Conservation (phyloP, 2,329 filamentous ascomycete species). For the Paracamarosporium sp. region DNA sequence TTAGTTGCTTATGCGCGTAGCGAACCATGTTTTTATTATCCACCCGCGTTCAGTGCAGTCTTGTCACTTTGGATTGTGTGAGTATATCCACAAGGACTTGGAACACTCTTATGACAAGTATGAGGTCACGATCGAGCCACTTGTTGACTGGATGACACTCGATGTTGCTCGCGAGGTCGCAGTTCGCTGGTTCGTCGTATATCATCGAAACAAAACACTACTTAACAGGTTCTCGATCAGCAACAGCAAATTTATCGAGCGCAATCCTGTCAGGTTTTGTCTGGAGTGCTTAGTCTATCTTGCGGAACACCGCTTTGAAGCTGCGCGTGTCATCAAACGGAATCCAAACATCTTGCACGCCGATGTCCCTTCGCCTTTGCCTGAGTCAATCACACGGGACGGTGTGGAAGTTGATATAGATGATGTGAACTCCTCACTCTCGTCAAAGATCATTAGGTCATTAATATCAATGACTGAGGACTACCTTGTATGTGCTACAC, state of each 20-base stretch:
- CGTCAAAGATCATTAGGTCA: not conserved
- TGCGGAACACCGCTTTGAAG: conserved; percentile 8
- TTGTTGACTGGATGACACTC: conserved; percentile 11
- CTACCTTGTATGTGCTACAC: not conserved
- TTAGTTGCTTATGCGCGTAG: not conserved
- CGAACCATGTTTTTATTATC: not conserved
- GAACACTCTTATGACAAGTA: not conserved
- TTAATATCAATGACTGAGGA: not conserved
- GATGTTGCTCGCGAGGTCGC: not conserved
- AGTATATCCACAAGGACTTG: not conserved
- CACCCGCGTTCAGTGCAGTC: not conserved
- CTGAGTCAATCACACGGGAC: not conserved
- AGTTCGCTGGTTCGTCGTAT: conserved; percentile 5
- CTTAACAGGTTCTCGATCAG: not conserved
- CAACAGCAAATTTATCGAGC: not conserved
- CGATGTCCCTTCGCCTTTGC: not conserved
- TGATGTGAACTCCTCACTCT: not conserved
- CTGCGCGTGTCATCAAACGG: conserved; percentile 9
- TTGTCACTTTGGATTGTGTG: conserved; percentile 4
- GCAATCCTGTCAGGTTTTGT: conserved; percentile 7
- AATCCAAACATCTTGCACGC: not conserved
- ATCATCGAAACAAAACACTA: conserved; percentile 9
- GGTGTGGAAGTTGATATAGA: not conserved
- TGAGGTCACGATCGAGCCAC: conserved; percentile 7
- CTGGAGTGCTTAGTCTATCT: conserved; percentile 13